Base-by-base conservation (phyloP, 441 rosid genomes). In the Syzygium malaccense region DNA sequence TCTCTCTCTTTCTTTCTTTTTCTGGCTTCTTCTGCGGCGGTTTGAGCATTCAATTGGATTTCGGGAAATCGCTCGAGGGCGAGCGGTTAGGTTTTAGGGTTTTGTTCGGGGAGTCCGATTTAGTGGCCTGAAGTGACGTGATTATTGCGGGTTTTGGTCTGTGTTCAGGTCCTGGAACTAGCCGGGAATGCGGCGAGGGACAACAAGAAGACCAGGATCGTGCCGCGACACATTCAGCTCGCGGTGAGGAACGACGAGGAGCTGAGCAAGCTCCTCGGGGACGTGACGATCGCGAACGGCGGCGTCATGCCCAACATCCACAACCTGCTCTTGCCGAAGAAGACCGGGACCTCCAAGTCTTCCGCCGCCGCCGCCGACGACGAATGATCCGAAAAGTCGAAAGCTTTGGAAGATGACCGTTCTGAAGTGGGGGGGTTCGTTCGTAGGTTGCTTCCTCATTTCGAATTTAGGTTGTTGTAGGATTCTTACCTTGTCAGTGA, bases 271-370 rank as follows among this genome's bases (percentile, higher is more conserved):
- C 96, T 96, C 37, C 96, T 97, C 0, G 99, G 99, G 19, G 98
- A 96, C 78, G 99, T 96, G 8, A 97, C 99, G 0, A 97, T 96
- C 85, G 99, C 99, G 9, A 97, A 97, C 13, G 99, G 99, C 6
- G 99, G 99, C 85, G 99, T 97, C 88, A 96, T 96, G 99, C 99
- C 98, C 4, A 97, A 97, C 92, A 96, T 97, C 91, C 99, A 97
- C 95, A 95, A 95, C 90, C 98, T 95, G 32, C 96, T 96, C 54
- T 95, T 96, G 55, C 99, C 98, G 4, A 97, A 96, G 93, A 97
- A 97, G 94, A 28, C 97, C 4, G 98, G 98, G 15, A 87, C 96
- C 84, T 94, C 98, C 4, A 96, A 97, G 95, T 92, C 95, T 8
- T 80, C 90, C 20, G 96, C 88, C 51, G 98, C 90, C 20, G 96